phyloP scores from a whole-genome alignment of 257 asterid species.

The Solanum infundibuliforme region DNA sequence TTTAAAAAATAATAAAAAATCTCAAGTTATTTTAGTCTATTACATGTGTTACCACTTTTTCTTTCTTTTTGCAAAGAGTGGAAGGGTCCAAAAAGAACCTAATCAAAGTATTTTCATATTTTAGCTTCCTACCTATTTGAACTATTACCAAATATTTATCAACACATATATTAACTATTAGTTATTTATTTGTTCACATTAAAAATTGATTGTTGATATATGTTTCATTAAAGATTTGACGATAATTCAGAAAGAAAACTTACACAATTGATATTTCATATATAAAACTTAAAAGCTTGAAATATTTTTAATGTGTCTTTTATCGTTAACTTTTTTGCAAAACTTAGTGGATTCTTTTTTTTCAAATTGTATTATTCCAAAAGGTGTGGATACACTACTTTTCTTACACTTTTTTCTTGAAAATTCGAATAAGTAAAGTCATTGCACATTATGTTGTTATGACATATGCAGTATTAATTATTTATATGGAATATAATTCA shows the following conservation, averaged over 20 bases:
- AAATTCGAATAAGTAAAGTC: background rate
- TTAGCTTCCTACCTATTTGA: background rate
- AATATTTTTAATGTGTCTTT: background rate
- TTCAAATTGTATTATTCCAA: background rate
- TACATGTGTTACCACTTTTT: background rate
- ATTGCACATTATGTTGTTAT: background rate
- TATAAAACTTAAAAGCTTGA: background rate
- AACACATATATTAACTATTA: background rate
- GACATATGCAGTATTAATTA: background rate
- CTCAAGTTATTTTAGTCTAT: background rate
- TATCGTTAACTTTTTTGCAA: background rate
- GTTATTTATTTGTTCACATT: accelerated
- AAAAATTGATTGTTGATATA: background rate
- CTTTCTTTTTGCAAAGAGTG: background rate
- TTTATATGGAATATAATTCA: background rate
- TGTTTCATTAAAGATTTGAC: background rate
- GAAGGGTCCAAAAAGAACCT: background rate
- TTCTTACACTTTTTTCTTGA: background rate
- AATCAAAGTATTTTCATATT: background rate
- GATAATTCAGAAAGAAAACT: background rate
- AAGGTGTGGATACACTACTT: background rate
- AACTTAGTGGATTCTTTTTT: background rate
- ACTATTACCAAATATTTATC: no score
- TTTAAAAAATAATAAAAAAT: background rate
- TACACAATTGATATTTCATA: accelerated